Evolutionary conservation across 495 filamentous ascomycete genomes (phyloP).

Genomic region (Penicillium alfredii): DNA sequence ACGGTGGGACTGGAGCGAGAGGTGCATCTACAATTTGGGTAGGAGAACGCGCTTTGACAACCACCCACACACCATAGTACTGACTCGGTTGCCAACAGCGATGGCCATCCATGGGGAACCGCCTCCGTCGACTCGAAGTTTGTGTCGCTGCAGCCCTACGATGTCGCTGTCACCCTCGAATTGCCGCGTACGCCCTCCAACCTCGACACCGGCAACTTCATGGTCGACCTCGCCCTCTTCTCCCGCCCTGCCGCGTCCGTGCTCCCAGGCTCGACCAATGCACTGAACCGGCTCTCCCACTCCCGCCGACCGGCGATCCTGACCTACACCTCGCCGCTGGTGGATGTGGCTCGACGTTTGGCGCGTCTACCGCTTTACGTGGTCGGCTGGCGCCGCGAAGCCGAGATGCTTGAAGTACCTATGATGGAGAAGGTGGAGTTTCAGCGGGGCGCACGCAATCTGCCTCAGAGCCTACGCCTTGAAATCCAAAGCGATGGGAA

Average conservation of each 20-base stretch:
- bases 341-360: conserved; percentile 45
- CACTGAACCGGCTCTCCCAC: conserved; percentile 29
- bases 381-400: conserved; percentile 48
- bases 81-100: conserved; percentile 17
- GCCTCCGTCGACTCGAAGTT: conserved; percentile 35
- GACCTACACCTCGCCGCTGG: conserved; percentile 58
- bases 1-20: conserved; percentile 57
- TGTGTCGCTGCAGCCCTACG: conserved; percentile 48
- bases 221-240: conserved; percentile 72
- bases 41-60: conserved; percentile 13
- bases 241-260: conserved; percentile 29
- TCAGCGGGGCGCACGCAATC: conserved; percentile 43
- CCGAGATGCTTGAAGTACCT: conserved; percentile 52
- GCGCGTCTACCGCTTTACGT: conserved; percentile 54
- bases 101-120: conserved; percentile 41
- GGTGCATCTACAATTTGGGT: conserved; percentile 81
- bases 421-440: conserved; percentile 73
- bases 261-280: conserved; percentile 15
- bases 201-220: conserved; percentile 75
- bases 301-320: conserved; percentile 60
- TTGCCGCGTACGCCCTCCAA: conserved; percentile 56
- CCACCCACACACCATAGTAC: conserved; percentile 1
- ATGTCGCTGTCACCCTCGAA: conserved; percentile 66
- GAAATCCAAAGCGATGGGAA: conserved; percentile 60
- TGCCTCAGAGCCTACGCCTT: conserved; percentile 54